These are phyloP conservation scores for Ganoderma leucocontextum DNA, from an alignment of 1,284 basidiomycete genomes.

Conservation along the genomic window DNA sequence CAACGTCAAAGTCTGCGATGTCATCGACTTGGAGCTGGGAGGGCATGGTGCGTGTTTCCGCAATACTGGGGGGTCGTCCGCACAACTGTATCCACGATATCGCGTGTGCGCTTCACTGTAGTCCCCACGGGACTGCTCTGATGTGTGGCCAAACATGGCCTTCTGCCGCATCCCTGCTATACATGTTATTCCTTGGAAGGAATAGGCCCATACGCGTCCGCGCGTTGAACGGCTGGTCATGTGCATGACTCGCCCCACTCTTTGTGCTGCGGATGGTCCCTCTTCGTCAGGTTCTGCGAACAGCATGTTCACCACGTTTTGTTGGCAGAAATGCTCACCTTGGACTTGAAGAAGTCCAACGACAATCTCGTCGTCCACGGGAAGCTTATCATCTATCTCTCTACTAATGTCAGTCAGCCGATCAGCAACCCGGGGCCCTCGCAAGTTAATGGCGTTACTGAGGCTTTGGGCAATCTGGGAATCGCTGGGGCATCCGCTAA, in stretches of 20 bases:
- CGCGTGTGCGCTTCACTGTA: neutral
- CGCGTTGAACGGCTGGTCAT: neutral
- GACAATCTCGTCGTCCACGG: constrained; percentile 90
- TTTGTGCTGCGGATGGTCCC: neutral
- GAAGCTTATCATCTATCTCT: constrained; percentile 84
- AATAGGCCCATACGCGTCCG: neutral
- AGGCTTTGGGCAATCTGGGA: constrained; percentile 42
- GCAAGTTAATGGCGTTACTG: constrained; percentile 44
- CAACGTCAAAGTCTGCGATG: constrained; percentile 86
- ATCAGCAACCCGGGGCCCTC: constrained; percentile 58
- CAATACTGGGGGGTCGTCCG: neutral
- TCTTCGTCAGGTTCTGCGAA: neutral
- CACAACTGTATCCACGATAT: neutral
- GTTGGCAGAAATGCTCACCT: constrained; percentile 74
- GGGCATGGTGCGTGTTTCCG: constrained; percentile 69
- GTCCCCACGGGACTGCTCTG: neutral
- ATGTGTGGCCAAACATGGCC: neutral
- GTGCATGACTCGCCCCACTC: neutral
- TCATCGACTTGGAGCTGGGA: constrained; percentile 82
- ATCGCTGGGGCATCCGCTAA: constrained; percentile 43
- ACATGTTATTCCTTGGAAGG: neutral
- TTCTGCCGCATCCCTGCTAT: neutral
- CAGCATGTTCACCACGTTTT: neutral
- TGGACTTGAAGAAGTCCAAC: constrained; percentile 87
- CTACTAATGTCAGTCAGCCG: constrained; percentile 66